A percentile compares a stretch with the other conserved stretches of the same genome.
Evolutionary conservation across 2,329 filamentous ascomycete genomes (phyloP).

Genomic region (Balansia obtecta): DNA sequence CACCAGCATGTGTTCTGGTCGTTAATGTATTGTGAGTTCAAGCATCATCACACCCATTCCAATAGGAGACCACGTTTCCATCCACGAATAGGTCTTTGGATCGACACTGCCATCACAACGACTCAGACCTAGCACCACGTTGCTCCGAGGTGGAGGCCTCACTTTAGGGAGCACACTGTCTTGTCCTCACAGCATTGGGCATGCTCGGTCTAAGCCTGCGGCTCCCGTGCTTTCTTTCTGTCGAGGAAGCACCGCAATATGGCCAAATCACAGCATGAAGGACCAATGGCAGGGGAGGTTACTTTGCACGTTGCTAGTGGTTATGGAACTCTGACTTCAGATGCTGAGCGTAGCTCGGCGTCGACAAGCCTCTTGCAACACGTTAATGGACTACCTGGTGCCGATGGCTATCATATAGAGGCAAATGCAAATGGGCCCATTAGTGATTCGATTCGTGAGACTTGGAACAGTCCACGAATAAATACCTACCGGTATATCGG

Average conservation of each 20-base stretch:
- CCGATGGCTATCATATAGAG: slow-evolving; percentile 1
- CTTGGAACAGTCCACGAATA: slow-evolving; percentile 50
- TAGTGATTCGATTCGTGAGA: slow-evolving; percentile 22
- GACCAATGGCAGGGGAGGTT: not conserved
- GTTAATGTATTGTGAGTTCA: not conserved
- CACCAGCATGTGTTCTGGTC: not conserved
- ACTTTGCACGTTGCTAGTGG: not conserved
- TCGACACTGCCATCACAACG: not conserved
- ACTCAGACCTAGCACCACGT: no score
- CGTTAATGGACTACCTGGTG: not conserved
- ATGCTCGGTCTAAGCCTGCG: no score
- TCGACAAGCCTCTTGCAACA: not conserved
- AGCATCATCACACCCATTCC: not conserved
- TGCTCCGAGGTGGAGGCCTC: no score
- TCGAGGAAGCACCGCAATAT: not conserved
- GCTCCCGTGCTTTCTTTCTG: no score
- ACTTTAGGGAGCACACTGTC: no score
- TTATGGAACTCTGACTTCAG: not conserved
- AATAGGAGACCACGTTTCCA: not conserved
- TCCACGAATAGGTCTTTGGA: not conserved
- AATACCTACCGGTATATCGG: slow-evolving; percentile 48
- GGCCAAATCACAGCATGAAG: not conserved
- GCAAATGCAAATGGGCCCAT: not conserved
- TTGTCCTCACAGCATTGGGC: no score
- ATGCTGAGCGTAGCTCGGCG: not conserved